Conservation (phyloP, 176 grass and related monocot genomes). For the Cenchrus purpureus region DNA sequence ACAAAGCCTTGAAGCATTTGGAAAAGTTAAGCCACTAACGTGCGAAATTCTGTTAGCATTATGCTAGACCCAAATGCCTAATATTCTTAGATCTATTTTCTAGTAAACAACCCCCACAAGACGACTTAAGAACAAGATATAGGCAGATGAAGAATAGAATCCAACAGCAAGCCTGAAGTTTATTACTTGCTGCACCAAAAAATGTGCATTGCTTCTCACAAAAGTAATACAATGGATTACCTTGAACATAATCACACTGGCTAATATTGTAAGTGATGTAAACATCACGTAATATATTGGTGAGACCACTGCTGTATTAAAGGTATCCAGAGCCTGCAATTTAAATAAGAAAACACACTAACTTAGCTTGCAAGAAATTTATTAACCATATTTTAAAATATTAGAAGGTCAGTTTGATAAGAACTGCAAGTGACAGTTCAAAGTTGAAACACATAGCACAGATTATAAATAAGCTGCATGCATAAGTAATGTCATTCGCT, state of each 20-base stretch:
- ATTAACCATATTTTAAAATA: constrained; percentile 9
- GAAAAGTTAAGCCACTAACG: not conserved
- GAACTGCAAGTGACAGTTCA: not conserved
- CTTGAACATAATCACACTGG: constrained; percentile 92
- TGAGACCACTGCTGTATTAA: constrained; percentile 88
- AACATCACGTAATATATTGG: constrained; percentile 96
- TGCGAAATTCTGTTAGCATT: not conserved
- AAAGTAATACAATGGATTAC: constrained; percentile 40
- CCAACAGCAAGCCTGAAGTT: not conserved
- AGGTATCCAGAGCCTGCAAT: constrained; percentile 81
- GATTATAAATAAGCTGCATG: constrained; percentile 7
- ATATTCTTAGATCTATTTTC: constrained; percentile 34
- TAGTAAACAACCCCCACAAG: constrained; percentile 24
- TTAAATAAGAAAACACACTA: constrained; percentile 33
- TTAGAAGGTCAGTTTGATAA: not conserved
- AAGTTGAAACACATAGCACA: constrained; percentile 19
- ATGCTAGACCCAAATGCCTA: constrained; percentile 7
- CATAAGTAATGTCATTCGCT: not conserved
- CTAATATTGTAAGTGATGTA: constrained; percentile 85
- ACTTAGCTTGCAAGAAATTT: constrained; percentile 16
- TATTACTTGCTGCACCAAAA: constrained; percentile 27
- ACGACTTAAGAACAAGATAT: not conserved
- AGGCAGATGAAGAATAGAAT: not conserved
- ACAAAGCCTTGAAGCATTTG: constrained; percentile 13
- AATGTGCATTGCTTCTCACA: not conserved